Conservation (phyloP, 1,139 yeast genomes). For the Suzukiozyma palmioleophila region DNA sequence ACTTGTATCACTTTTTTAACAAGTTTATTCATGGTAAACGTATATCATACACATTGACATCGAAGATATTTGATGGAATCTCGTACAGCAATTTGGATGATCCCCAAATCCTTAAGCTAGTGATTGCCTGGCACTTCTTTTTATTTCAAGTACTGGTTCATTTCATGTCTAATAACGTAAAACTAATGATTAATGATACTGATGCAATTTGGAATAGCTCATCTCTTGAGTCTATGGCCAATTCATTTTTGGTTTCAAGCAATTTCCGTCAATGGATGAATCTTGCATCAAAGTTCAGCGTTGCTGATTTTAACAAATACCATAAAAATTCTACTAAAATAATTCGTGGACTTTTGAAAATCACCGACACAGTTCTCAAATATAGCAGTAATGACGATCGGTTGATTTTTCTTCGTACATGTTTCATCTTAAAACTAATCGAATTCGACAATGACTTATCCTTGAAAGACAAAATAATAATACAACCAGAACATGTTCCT, state of each 20-base stretch:
- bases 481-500: slow-evolving; percentile 6
- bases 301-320: slow-evolving; percentile 11
- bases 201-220: slow-evolving; percentile 10
- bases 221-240: slow-evolving; percentile 13
- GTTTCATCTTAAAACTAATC: slow-evolving; percentile 10
- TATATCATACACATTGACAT: background rate
- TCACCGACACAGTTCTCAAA: slow-evolving; percentile 11
- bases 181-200: slow-evolving; percentile 9
- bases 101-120: slow-evolving; percentile 15
- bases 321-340: slow-evolving; percentile 19
- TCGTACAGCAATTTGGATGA: slow-evolving; percentile 7
- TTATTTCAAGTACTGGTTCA: slow-evolving; percentile 28
- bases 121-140: slow-evolving; percentile 31
- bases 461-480: slow-evolving; percentile 5
- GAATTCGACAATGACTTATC: slow-evolving; percentile 8
- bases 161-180: slow-evolving; percentile 17
- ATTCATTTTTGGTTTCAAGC: slow-evolving; percentile 17
- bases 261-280: slow-evolving; percentile 23
- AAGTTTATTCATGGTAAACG: slow-evolving; percentile 6
- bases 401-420: slow-evolving; percentile 4
- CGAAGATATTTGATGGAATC: slow-evolving; percentile 8
- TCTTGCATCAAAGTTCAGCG: slow-evolving; percentile 8
- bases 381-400: slow-evolving; percentile 3
- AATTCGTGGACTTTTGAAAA: slow-evolving; percentile 20
- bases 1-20: slow-evolving; percentile 9